phyloP scores from a whole-genome alignment of 495 filamentous ascomycete genomes.

The Aspergillus affinis region DNA sequence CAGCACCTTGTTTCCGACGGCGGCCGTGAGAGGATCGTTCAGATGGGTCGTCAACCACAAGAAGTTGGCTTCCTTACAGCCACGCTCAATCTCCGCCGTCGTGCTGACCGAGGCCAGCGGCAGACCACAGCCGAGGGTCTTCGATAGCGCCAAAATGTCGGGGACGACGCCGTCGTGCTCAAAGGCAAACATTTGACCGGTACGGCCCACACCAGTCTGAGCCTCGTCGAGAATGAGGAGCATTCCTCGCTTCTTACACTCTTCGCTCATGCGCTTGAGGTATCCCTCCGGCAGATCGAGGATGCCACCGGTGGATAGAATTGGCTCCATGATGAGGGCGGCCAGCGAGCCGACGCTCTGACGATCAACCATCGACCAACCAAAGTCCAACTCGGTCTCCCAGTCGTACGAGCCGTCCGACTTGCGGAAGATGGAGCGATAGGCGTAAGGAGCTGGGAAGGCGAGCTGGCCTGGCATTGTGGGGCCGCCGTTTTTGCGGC shows the following conservation, averaged over 20 bases:
- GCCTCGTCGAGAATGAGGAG: constrained; percentile 57
- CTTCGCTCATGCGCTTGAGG: constrained; percentile 40
- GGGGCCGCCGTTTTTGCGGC: constrained; percentile 41
- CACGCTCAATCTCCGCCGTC: constrained; percentile 43
- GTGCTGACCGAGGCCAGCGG: constrained; percentile 53
- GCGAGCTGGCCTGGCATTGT: constrained; percentile 38
- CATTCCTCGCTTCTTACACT: constrained; percentile 52
- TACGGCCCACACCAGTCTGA: constrained; percentile 53
- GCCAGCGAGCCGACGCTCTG: constrained; percentile 55
- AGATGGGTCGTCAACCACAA: constrained; percentile 42
- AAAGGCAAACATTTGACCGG: constrained; percentile 52
- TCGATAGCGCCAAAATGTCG: constrained; percentile 53
- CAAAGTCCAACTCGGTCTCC: constrained; percentile 55
- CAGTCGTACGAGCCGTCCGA: constrained; percentile 55
- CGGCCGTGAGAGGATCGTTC: constrained; percentile 55
- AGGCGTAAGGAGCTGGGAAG: constrained; percentile 54
- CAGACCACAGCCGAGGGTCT: constrained; percentile 55
- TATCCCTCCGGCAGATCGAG: constrained; percentile 46
- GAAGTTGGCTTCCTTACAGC: constrained; percentile 30
- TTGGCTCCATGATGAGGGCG: constrained; percentile 55
- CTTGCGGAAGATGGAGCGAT: constrained; percentile 51
- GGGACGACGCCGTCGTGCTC: constrained; percentile 48
- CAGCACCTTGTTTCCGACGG: constrained; percentile 55
- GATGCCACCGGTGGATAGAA: constrained; percentile 52
- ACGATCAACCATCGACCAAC: constrained; percentile 51